A percentile compares a stretch with the other conserved stretches of the same genome.
These are phyloP conservation scores for Xylaria sp. DNA, from an alignment of 2,329 filamentous ascomycete species.

Conservation along the genomic window DNA sequence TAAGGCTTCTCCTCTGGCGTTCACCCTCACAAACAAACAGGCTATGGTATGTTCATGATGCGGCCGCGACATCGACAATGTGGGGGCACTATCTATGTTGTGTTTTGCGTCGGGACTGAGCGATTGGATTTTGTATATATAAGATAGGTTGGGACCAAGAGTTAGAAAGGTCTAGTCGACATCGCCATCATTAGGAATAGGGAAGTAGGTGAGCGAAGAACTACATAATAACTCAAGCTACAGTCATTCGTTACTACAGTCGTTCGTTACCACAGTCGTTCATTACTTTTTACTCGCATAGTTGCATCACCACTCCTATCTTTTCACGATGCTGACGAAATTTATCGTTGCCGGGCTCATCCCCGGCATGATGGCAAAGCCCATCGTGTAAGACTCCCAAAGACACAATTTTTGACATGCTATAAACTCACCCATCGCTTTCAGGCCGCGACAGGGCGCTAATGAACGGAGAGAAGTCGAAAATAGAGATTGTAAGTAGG, in stretches of 20 bases:
- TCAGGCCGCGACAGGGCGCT: slow-evolving; percentile 5
- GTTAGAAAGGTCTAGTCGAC: slow-evolving; percentile 4
- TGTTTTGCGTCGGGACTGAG: background rate
- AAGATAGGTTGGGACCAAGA: slow-evolving; percentile 13
- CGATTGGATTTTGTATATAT: slow-evolving; percentile 24
- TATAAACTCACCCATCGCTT: background rate
- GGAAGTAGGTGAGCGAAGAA: slow-evolving; percentile 14
- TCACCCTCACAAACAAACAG: slow-evolving; percentile 28
- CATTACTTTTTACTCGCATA: background rate
- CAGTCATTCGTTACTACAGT: background rate
- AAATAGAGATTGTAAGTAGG: slow-evolving; percentile 5
- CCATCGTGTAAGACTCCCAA: slow-evolving; percentile 42
- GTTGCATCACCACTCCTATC: background rate
- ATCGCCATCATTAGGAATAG: slow-evolving; percentile 27
- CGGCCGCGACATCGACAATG: slow-evolving; percentile 16
- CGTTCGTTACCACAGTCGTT: background rate
- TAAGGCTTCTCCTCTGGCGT: background rate
- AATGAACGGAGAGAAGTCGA: background rate
- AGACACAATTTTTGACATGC: background rate
- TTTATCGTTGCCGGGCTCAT: slow-evolving; percentile 44
- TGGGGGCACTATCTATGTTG: background rate
- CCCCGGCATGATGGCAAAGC: slow-evolving; percentile 45
- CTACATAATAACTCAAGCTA: slow-evolving; percentile 13
- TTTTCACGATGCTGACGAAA: slow-evolving; percentile 45
- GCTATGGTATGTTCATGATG: slow-evolving; percentile 25